Evolutionary conservation across 257 asterid species (phyloP).

Genomic region (Verbascum thapsus): DNA sequence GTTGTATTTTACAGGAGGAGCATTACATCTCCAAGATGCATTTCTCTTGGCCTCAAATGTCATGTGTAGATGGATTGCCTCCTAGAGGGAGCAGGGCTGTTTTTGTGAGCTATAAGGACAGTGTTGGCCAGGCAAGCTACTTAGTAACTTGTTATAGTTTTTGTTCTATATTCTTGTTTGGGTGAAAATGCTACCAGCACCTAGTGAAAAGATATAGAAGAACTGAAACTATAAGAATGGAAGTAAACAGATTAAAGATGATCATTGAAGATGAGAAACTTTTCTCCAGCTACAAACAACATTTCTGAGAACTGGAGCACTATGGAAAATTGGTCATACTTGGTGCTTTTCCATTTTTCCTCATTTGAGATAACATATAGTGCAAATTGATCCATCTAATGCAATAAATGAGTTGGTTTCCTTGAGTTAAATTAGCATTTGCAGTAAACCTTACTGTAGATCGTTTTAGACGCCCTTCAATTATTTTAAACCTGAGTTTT

Average conservation of each 20-base stretch:
- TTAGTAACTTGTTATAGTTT: constrained; percentile 15
- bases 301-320: background rate
- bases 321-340: constrained; percentile 3
- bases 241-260: constrained; percentile 7
- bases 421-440: constrained; percentile 15
- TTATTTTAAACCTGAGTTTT: constrained; percentile 2
- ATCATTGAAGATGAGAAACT: background rate
- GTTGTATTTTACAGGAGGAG: constrained; percentile 70
- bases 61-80: constrained; percentile 73
- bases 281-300: background rate
- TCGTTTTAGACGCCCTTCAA: background rate
- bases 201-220: background rate
- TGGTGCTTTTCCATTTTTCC: no score
- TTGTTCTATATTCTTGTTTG: constrained; percentile 10
- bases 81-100: constrained; percentile 74
- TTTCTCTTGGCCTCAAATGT: constrained; percentile 89
- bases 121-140: constrained; percentile 67
- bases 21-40: constrained; percentile 66
- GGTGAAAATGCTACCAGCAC: constrained; percentile 8
- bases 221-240: background rate
- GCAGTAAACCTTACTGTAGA: background rate
- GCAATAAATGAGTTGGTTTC: constrained; percentile 9
- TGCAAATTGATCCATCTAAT: constrained; percentile 13
- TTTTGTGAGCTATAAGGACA: constrained; percentile 70
- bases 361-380: constrained; percentile 17